Conservation (phyloP, 768 basidiomycete genomes). For the Galerina marginata region DNA sequence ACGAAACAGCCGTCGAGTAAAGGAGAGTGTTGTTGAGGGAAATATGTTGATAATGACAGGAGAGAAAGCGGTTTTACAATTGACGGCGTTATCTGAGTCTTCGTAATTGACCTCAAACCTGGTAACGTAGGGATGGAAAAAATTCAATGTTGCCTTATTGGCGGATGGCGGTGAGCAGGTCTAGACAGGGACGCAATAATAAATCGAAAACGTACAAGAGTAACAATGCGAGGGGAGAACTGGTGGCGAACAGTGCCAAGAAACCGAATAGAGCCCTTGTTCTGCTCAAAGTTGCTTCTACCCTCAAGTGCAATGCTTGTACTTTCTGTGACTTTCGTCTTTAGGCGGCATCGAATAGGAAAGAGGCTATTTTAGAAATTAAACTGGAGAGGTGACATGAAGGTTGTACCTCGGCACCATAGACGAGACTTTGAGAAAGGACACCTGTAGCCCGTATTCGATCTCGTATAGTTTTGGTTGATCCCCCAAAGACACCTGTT, state of each 20-base stretch:
- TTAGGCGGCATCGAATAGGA: background rate
- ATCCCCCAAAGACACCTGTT: background rate
- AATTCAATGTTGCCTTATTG: constrained; percentile 41
- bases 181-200: constrained; percentile 2
- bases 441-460: constrained; percentile 12
- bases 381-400: background rate
- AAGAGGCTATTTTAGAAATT: background rate
- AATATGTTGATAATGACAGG: constrained; percentile 36
- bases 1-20: constrained; percentile 58
- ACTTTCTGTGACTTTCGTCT: constrained; percentile 55
- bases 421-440: constrained; percentile 13
- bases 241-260: constrained; percentile 79
- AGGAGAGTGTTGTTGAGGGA: constrained; percentile 46
- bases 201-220: constrained; percentile 41
- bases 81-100: constrained; percentile 50
- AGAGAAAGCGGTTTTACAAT: constrained; percentile 41
- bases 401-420: constrained; percentile 21
- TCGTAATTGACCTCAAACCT: constrained; percentile 53
- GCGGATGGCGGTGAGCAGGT: constrained; percentile 15
- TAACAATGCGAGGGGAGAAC: constrained; percentile 65
- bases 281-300: constrained; percentile 37
- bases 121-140: constrained; percentile 47
- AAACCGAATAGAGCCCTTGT: constrained; percentile 43
- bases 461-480: constrained; percentile 1
- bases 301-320: constrained; percentile 49